A percentile compares a stretch with the other conserved stretches of the same genome.
Evolutionary conservation across 164 flowering plant species (phyloP).

Genomic region (Macadamia tetraphylla): DNA sequence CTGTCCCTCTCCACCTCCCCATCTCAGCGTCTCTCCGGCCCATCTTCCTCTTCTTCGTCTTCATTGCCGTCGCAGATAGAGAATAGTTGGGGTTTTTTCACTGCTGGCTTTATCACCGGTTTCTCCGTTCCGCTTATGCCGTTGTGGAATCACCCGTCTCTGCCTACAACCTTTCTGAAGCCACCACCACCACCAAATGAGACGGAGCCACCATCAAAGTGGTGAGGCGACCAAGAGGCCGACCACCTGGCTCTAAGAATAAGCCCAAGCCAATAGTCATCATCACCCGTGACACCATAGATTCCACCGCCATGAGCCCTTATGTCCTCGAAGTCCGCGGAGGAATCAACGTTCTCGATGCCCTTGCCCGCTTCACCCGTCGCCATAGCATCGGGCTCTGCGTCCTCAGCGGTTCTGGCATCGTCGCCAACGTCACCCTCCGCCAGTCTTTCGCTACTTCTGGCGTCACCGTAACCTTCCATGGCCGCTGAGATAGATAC

Average conservation of each 20-base stretch:
- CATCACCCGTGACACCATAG: too few relatives aligned
- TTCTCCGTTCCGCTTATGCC: too few relatives aligned
- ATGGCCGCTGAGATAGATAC: slow-evolving; percentile 54
- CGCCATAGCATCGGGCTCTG: slow-evolving; percentile 46
- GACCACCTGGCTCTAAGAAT: slow-evolving; percentile 4
- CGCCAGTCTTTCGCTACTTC: slow-evolving; percentile 56
- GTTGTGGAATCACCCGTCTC: not conserved
- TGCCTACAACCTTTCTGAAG: not conserved
- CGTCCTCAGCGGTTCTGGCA: slow-evolving; percentile 53
- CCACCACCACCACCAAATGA: not conserved
- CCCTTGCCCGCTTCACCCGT: slow-evolving; percentile 40
- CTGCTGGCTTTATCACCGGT: too few relatives aligned
- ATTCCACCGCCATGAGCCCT: too few relatives aligned
- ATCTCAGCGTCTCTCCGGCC: too few relatives aligned
- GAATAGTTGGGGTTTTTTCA: too few relatives aligned
- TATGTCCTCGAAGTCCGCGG: slow-evolving; percentile 53
- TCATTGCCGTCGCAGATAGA: too few relatives aligned
- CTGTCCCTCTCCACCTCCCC: too few relatives aligned
- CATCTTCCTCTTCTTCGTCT: too few relatives aligned
- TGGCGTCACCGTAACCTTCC: slow-evolving; percentile 55
- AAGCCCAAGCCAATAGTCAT: too few relatives aligned
- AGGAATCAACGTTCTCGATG: slow-evolving; percentile 48
- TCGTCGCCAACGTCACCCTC: slow-evolving; percentile 63
- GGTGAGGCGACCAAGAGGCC: slow-evolving; percentile 53
- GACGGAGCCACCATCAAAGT: slow-evolving; percentile 60